These are phyloP conservation scores for Rhodotorula kratochvilovae DNA, from an alignment of 768 basidiomycete species.

Conservation along the genomic window DNA sequence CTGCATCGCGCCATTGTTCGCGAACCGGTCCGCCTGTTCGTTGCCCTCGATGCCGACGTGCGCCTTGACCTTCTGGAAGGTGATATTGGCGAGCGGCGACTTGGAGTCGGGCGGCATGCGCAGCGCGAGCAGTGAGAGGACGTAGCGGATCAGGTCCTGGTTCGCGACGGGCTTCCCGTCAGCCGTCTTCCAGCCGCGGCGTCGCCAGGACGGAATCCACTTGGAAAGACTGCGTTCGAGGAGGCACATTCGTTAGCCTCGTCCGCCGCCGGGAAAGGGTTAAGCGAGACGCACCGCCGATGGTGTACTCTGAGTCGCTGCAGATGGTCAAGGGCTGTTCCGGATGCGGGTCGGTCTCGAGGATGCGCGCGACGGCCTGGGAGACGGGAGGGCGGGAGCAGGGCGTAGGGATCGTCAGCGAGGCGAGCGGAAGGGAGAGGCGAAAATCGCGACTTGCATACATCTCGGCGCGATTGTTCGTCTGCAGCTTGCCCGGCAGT, in stretches of 20 bases:
- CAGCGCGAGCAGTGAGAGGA: constrained; percentile 53
- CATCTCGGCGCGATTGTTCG: constrained; percentile 83
- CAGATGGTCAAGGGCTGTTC: constrained; percentile 64
- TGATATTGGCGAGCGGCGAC: constrained; percentile 53
- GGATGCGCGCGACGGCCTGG: constrained; percentile 75
- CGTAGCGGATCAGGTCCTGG: constrained; percentile 63
- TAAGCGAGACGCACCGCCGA: constrained; percentile 58
- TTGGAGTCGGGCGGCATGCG: constrained; percentile 17
- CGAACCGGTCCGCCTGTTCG: constrained; percentile 75
- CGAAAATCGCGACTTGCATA: constrained; percentile 56
- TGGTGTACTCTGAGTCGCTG: constrained; percentile 80
- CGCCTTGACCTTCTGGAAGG: constrained; percentile 68
- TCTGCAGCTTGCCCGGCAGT: constrained; percentile 52
- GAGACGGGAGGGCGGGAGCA: not conserved
- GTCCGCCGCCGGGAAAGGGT: too few relatives aligned
- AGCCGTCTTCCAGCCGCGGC: constrained; percentile 52
- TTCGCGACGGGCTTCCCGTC: constrained; percentile 67
- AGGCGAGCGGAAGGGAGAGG: not conserved
- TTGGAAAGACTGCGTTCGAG: constrained; percentile 14
- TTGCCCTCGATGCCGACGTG: constrained; percentile 76
- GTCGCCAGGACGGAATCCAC: constrained; percentile 32
- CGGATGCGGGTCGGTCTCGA: constrained; percentile 64
- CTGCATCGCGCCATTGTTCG: constrained; percentile 57
- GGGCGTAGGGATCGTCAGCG: constrained; percentile 1
- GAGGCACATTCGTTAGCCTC: not conserved